Base-by-base conservation (phyloP, 371 early-diverging fungal genomes). In the Chytridiales sp. region DNA sequence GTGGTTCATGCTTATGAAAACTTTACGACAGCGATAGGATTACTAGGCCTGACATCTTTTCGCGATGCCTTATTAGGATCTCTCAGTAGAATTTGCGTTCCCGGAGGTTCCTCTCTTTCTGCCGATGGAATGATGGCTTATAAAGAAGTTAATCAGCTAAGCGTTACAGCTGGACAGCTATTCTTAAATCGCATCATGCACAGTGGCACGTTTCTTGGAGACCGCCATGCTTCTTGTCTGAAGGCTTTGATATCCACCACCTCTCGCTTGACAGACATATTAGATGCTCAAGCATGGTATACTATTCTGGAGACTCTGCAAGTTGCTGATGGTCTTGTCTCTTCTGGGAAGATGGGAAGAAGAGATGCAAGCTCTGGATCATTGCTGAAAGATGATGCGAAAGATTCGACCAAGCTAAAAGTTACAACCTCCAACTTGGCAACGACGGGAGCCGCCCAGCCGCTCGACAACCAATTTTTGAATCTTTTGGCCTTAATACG, bases 291-390 rank as follows among this genome's bases (percentile, higher is more conserved):
- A 36, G 82, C 89, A 21, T 97, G 98, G 98, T 91, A 86, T 61
- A 70, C 85, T 26, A 83, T 96, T 0, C 67, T 95, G 31, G 93
- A 92, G 61, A 91, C 94, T 0, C 73, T 95, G 59, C 94, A 95
- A 63, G 84, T 88, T 21, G 90, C 91, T 0, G 92, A 94, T 27
- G 83, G 82, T 55, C 61, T 85, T 19, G 60, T 90, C 44, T 63
- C 70, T 51, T 53, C 71, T 49, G 67, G 79, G 44, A 60, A 77
- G 65, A 40, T 67, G 52, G 68, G 74, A 34, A 8, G 72, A 59
- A 48, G 74, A 53, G 65, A 73, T 48, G 72, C 76, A 57, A 67
- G 76, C 65, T 49, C 68, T 13, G 60, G 57, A 27, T 36, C 61
- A 2, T 42, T 73, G 17, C 36, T 69, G 15, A 38, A 32, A 40